Percentiles rank a stretch among this genome's conserved stretches.
phyloP scores from a whole-genome alignment of 1,139 yeast species.

The Magnusiomyces paraingens region DNA sequence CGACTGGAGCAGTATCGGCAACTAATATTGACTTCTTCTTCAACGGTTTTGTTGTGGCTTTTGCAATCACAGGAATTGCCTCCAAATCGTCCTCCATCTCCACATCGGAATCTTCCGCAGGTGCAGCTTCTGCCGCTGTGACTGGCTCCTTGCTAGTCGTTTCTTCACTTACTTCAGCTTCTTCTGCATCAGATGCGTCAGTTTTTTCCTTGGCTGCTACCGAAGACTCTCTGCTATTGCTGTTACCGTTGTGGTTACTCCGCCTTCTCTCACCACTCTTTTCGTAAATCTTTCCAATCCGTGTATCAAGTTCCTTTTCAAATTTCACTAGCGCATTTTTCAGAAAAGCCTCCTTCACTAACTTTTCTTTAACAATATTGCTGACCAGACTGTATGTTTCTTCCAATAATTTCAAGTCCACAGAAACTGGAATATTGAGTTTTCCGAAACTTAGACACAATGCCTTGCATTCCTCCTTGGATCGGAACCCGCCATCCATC shows the following conservation, averaged over 20 bases:
- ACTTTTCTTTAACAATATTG: conserved; percentile 27
- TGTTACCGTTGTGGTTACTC: background rate
- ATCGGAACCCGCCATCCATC: conserved; percentile 17
- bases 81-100: conserved; percentile 21
- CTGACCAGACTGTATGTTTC: conserved; percentile 21
- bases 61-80: conserved; percentile 16
- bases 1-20: background rate
- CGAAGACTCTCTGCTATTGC: background rate
- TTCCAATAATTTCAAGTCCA: conserved; percentile 15
- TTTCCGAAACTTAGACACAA: conserved; percentile 49
- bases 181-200: background rate
- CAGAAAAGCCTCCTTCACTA: conserved; percentile 38
- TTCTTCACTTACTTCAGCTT: background rate
- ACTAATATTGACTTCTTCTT: background rate
- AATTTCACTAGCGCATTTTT: conserved; percentile 46
- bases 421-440: conserved; percentile 36
- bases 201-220: background rate
- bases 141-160: background rate
- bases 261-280: conserved; percentile 27
- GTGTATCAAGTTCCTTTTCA: conserved; percentile 18
- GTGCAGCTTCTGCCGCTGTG: conserved; percentile 17
- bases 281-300: conserved; percentile 24
- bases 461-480: conserved; percentile 49
- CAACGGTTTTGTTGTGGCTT: background rate
- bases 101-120: conserved; percentile 17